phyloP scores from a whole-genome alignment of 306 rosid species.

The Clitoria ternatea region DNA sequence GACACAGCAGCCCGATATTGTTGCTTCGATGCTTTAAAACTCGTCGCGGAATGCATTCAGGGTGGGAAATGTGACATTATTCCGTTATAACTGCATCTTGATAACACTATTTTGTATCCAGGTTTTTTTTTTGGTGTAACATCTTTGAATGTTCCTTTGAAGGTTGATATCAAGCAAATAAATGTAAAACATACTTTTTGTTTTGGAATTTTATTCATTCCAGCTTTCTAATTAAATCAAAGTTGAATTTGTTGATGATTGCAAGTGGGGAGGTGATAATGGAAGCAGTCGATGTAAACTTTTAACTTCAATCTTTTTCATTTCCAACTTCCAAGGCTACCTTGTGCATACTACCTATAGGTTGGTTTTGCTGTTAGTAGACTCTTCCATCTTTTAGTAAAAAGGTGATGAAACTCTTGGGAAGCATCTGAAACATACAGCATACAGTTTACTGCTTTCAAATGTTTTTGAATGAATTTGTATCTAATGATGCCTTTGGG shows the following conservation, averaged over 20 bases:
- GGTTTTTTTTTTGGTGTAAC: neutral
- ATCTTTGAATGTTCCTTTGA: neutral
- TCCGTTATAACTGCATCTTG: too few species aligned
- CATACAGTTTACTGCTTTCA: neutral
- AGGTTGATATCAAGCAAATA: neutral
- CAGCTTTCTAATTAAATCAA: neutral
- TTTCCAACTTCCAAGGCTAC: neutral
- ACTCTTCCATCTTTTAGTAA: too few species aligned
- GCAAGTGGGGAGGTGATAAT: neutral
- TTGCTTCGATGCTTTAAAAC: too few species aligned
- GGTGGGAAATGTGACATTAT: too few species aligned
- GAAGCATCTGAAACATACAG: neutral
- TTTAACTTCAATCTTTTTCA: neutral
- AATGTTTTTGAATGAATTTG: neutral
- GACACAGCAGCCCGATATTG: too few species aligned
- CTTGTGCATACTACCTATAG: too few species aligned
- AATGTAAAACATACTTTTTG: neutral
- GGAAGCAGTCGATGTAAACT: neutral
- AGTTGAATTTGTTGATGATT: neutral
- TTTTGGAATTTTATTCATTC: neutral
- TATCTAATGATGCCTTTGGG: neutral
- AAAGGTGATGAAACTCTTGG: neutral
- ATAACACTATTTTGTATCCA: too few species aligned
- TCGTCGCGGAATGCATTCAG: too few species aligned
- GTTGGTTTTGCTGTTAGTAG: too few species aligned